Percentiles rank a stretch among this genome's conserved stretches.
Conservation (phyloP, 148 eudicot genomes). For the Mesembryanthemum crystallinum region DNA sequence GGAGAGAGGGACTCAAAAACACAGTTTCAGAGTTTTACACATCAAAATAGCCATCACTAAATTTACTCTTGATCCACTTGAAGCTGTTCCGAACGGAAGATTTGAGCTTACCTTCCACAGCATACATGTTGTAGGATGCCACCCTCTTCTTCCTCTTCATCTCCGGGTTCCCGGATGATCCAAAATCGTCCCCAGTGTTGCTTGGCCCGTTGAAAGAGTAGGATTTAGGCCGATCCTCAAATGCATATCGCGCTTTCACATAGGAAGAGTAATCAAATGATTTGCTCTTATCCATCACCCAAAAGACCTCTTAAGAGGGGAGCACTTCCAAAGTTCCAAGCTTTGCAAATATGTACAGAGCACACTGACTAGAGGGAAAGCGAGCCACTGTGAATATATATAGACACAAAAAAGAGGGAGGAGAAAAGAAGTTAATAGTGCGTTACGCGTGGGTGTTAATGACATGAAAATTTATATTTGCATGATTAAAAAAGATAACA, state of each 20-base stretch:
- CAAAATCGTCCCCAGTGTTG: slow-evolving; percentile 40
- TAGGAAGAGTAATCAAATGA: slow-evolving; percentile 62
- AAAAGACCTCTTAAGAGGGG: background rate
- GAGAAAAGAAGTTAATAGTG: slow-evolving; percentile 4
- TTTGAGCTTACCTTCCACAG: slow-evolving; percentile 89
- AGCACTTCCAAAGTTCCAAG: background rate
- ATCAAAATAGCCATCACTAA: slow-evolving; percentile 42
- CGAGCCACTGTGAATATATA: slow-evolving; percentile 18
- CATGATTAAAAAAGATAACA: slow-evolving; percentile 3
- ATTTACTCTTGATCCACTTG: slow-evolving; percentile 93
- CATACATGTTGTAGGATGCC: slow-evolving; percentile 74
- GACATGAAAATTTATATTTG: slow-evolving; percentile 1
- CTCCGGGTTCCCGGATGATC: slow-evolving; percentile 52
- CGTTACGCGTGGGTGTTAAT: slow-evolving; percentile 26
- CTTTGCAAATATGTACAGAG: slow-evolving; percentile 22
- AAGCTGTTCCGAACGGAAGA: slow-evolving; percentile 70
- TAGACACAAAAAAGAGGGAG: background rate
- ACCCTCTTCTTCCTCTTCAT: slow-evolving; percentile 86
- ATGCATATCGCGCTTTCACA: slow-evolving; percentile 52
- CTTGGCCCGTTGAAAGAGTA: slow-evolving; percentile 77
- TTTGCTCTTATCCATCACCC: slow-evolving; percentile 72
- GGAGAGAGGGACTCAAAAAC: background rate
- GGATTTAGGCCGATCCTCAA: slow-evolving; percentile 54
- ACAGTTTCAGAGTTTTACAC: background rate
- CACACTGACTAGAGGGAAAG: slow-evolving; percentile 14